These are phyloP conservation scores for Endoconidiophora polonica DNA, from an alignment of 2,329 filamentous ascomycete species.

Conservation along the genomic window DNA sequence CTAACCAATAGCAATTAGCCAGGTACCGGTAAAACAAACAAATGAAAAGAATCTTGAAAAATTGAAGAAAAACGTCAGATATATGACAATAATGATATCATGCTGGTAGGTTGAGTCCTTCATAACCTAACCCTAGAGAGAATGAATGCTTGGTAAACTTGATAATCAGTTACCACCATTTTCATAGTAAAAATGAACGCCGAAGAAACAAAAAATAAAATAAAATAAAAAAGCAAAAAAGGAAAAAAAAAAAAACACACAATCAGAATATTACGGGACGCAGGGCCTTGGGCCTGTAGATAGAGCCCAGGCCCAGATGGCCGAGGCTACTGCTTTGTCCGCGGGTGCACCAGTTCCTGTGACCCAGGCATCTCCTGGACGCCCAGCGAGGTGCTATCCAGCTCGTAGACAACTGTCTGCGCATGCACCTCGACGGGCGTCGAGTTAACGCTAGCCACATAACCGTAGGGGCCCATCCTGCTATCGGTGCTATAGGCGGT, in stretches of 20 bases:
- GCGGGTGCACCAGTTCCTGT: constrained; percentile 10
- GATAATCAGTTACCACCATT: too few relatives aligned
- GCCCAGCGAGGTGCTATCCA: constrained; percentile 6
- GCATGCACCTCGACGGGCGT: constrained; percentile 5
- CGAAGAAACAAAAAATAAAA: not conserved
- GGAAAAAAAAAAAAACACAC: not conserved
- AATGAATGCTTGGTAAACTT: too few relatives aligned
- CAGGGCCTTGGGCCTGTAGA: not conserved
- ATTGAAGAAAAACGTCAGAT: too few relatives aligned
- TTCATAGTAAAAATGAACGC: too few relatives aligned
- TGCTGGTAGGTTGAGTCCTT: too few relatives aligned
- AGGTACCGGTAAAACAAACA: too few relatives aligned
- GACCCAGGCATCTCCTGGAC: constrained; percentile 9
- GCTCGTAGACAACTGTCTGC: constrained; percentile 9
- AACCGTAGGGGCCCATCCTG: not conserved
- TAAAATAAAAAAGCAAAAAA: not conserved
- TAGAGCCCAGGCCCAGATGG: too few relatives aligned
- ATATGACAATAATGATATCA: too few relatives aligned
- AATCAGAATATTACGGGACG: not conserved
- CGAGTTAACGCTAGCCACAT: constrained; percentile 1
- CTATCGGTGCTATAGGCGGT: not conserved
- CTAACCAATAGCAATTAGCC: too few relatives aligned
- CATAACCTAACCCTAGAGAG: too few relatives aligned
- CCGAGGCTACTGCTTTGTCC: not conserved
- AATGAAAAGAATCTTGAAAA: too few relatives aligned